phyloP scores from a whole-genome alignment of 768 basidiomycete genomes.

The Ramaria sp. region DNA sequence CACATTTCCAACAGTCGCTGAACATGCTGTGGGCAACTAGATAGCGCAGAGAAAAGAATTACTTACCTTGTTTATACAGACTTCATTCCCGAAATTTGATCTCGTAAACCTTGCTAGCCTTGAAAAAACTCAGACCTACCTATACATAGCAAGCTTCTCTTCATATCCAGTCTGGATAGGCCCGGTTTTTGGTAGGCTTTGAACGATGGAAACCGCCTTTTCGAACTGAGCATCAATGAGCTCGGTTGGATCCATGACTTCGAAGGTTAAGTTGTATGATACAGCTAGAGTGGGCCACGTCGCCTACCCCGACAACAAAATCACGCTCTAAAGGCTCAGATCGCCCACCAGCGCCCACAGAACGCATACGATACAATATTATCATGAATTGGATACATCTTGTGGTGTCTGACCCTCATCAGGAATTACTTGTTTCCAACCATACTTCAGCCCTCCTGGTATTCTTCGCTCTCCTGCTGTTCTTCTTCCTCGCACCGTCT shows the following conservation, averaged over 20 bases:
- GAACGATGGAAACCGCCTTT: slow-evolving; percentile 90
- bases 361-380: neutral
- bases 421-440: slow-evolving; percentile 25
- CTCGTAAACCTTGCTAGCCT: neutral
- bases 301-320: neutral
- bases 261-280: neutral
- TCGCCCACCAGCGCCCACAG: slow-evolving; percentile 1
- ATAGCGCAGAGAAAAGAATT: neutral
- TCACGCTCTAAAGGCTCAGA: neutral
- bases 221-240: slow-evolving; percentile 81
- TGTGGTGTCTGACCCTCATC: neutral
- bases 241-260: slow-evolving; percentile 46
- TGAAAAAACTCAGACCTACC: slow-evolving; percentile 30
- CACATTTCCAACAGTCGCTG: slow-evolving; percentile 89
- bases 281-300: neutral
- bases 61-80: slow-evolving; percentile 84
- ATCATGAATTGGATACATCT: neutral
- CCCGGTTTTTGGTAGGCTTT: slow-evolving; percentile 83
- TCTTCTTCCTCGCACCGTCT: slow-evolving; percentile 3
- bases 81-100: slow-evolving; percentile 25
- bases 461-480: slow-evolving; percentile 25
- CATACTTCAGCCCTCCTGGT: slow-evolving; percentile 62
- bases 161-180: slow-evolving; percentile 95
- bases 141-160: slow-evolving; percentile 90
- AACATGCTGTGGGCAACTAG: neutral